phyloP scores from a whole-genome alignment of 2,329 filamentous ascomycete species.

The Gaeumannomyces tritici region DNA sequence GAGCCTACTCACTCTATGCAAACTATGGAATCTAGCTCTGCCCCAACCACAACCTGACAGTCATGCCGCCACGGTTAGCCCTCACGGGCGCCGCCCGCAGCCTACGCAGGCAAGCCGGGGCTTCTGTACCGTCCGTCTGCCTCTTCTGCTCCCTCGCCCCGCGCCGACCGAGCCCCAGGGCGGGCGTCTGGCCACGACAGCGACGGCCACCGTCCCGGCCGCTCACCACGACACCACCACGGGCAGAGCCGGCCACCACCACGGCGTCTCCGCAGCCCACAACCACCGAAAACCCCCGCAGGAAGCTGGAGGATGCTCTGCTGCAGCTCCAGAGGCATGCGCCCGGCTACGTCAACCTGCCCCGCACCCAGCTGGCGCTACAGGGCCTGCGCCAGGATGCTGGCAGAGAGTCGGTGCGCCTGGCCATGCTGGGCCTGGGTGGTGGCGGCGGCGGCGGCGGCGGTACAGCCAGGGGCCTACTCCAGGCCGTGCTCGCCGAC shows the following conservation, averaged over 20 bases:
- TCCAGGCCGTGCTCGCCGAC: slow-evolving; percentile 62
- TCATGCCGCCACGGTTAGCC: slow-evolving; percentile 1
- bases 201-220: not conserved
- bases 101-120: not conserved
- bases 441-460: slow-evolving; percentile 19
- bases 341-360: slow-evolving; percentile 54
- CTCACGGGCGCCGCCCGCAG: not conserved
- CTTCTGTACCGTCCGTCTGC: not conserved
- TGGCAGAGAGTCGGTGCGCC: slow-evolving; percentile 47
- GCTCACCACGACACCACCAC: slow-evolving; percentile 6
- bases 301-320: slow-evolving; percentile 50
- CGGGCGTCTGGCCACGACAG: not conserved
- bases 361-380: slow-evolving; percentile 61
- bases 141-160: not conserved
- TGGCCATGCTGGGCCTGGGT: slow-evolving; percentile 45
- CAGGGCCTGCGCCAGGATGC: slow-evolving; percentile 49
- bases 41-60: not conserved
- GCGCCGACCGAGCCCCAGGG: not conserved
- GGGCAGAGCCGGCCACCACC: slow-evolving; percentile 16
- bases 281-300: slow-evolving; percentile 24
- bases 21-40: not conserved
- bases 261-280: slow-evolving; percentile 6
- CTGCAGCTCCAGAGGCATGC: slow-evolving; percentile 51
- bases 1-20: not conserved
- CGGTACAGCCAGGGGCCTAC: slow-evolving; percentile 51